Base-by-base conservation (phyloP, 495 filamentous ascomycete species). In the Penicillium macrosclerotiorum region DNA sequence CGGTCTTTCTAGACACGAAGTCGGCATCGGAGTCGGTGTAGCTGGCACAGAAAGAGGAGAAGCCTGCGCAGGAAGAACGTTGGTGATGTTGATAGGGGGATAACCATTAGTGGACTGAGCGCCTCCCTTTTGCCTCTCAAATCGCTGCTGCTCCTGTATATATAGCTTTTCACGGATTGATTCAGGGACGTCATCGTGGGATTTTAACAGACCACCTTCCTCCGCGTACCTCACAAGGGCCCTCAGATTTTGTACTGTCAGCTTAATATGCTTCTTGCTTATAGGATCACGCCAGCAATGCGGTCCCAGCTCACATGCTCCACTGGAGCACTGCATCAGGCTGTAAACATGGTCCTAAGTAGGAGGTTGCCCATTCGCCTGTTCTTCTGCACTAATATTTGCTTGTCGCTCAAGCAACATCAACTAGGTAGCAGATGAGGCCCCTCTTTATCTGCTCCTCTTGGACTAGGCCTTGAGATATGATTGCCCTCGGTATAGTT, bases 341-440 rank as follows among this genome's bases (percentile, higher is more conserved):
- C 36, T 38, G 20, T 38, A 38, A 23, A 38, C 36, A 12, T 13
- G 20, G 19, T 38, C 36, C 36, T n/a, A 38, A n/a, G 19, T 9
- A 38, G 36, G 36, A 38, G 36, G 36, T 8, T n/a, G 20, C 20
- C 36, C 20, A 38, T 19, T 38, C 11, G 19, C 20, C 20, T 38
- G 36, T 38, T 38, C 36, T 38, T 38, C 2, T 19, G 11, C 42
- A 32, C 23, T 33, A 22, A 43, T 43, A 27, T 43, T 16, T 43
- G 40, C 40, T 32, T 43, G 40, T 29, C 40, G 40, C 9, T 43
- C 17, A 43, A 43, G 27, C 27, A 43, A 34, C 29, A 43, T 43
- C 3, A n/a, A 18, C 40, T 43, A n/a, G 40, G 40, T 43, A 34
- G 40, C 29, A 32, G 40, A 43, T 43, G 17, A 43, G 23, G 3